These are phyloP conservation scores for Orbilia brochopaga DNA, from an alignment of 2,329 filamentous ascomycete species.

Conservation along the genomic window DNA sequence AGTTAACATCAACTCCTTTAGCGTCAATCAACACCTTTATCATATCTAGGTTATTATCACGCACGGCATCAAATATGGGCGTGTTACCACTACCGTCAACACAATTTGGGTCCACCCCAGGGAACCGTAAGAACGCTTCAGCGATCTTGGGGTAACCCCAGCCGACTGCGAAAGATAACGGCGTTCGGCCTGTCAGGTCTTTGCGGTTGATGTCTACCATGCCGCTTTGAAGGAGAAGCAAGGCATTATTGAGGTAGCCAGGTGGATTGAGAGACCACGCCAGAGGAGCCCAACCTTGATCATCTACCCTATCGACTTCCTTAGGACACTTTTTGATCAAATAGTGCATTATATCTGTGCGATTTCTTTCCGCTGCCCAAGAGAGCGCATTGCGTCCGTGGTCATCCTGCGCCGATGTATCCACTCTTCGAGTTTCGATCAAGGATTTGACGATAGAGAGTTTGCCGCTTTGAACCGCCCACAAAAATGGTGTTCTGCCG, in stretches of 20 bases:
- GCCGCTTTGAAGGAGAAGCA: slow-evolving; percentile 9
- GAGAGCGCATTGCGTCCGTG: slow-evolving; percentile 12
- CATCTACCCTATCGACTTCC: slow-evolving; percentile 3
- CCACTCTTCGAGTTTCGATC: slow-evolving; percentile 8
- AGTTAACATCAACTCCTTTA: slow-evolving; percentile 16
- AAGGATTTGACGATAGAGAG: slow-evolving; percentile 11
- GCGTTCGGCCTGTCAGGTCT: slow-evolving; percentile 12
- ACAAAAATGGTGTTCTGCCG: slow-evolving; percentile 13
- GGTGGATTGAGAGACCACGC: slow-evolving; percentile 21
- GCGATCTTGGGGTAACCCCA: slow-evolving; percentile 8
- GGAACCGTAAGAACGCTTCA: slow-evolving; percentile 11
- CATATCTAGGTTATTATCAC: slow-evolving; percentile 14
- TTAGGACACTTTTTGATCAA: slow-evolving; percentile 17
- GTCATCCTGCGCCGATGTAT: slow-evolving; percentile 11
- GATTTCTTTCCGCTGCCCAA: slow-evolving; percentile 16
- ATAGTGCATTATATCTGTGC: slow-evolving; percentile 3
- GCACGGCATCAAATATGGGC: slow-evolving; percentile 15
- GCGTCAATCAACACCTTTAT: slow-evolving; percentile 6
- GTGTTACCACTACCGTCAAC: slow-evolving; percentile 15
- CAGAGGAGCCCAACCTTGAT: slow-evolving; percentile 17
- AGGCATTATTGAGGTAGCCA: slow-evolving; percentile 10
- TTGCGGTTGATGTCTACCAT: slow-evolving; percentile 11
- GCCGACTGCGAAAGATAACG: slow-evolving; percentile 13
- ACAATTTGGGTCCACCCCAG: slow-evolving; percentile 12
- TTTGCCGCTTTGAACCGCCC: not conserved